phyloP scores from a whole-genome alignment of 805 yeast species.

The Pichia manshurica region DNA sequence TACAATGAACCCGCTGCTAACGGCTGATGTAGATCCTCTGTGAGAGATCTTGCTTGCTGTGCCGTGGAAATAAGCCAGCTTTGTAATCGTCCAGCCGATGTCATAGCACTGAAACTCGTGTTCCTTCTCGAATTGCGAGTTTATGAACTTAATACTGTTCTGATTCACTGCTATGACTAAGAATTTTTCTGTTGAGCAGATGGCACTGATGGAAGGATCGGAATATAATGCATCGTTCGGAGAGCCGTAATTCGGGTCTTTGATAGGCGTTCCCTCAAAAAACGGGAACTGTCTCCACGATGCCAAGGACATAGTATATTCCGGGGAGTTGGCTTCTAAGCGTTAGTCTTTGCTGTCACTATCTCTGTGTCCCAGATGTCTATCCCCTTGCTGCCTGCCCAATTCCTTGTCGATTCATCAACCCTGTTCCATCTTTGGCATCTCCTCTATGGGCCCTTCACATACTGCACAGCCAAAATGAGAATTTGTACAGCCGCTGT shows the following conservation, averaged over 20 bases:
- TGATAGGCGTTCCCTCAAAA: constrained; percentile 74
- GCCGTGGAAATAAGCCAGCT: constrained; percentile 30
- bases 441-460: too few species aligned
- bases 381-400: too few species aligned
- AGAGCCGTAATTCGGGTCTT: constrained; percentile 71
- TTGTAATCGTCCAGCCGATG: constrained; percentile 56
- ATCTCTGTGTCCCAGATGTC: too few species aligned
- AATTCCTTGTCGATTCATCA: too few species aligned
- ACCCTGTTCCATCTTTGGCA: too few species aligned
- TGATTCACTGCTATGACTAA: constrained; percentile 56
- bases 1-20: constrained; percentile 34
- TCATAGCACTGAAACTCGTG: constrained; percentile 61
- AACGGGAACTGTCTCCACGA: constrained; percentile 69
- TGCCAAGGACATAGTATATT: constrained; percentile 26
- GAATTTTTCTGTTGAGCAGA: constrained; percentile 50
- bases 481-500: too few species aligned
- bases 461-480: too few species aligned
- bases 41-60: constrained; percentile 23
- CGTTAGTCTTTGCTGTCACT: too few species aligned
- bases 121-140: constrained; percentile 40
- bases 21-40: too few species aligned
- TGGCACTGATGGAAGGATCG: constrained; percentile 64
- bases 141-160: constrained; percentile 51
- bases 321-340: neutral
- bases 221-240: constrained; percentile 60